A percentile compares a stretch with the other conserved stretches of the same genome.
Evolutionary conservation across 2,329 filamentous ascomycete genomes (phyloP).

Genomic region (Fonsecaea multimorphosa): DNA sequence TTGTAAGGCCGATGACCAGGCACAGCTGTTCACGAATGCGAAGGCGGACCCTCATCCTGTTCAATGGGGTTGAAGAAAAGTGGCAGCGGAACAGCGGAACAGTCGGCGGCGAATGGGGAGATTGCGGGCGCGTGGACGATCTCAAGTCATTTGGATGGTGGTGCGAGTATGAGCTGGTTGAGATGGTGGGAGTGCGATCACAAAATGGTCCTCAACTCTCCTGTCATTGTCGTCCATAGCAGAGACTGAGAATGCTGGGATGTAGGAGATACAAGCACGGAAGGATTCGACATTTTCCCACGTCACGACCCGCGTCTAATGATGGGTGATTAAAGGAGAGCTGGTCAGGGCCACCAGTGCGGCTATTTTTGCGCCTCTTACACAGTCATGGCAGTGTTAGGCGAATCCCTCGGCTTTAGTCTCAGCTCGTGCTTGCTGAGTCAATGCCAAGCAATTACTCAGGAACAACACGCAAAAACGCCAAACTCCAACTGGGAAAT

Average conservation of each 20-base stretch:
- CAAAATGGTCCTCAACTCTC: not conserved
- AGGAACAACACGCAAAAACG: not conserved
- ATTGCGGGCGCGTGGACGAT: not conserved
- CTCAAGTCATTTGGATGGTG: not conserved
- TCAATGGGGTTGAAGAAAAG: not conserved
- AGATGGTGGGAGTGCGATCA: not conserved
- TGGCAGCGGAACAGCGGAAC: not conserved
- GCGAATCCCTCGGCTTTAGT: slow-evolving; percentile 1
- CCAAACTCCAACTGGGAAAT: not conserved
- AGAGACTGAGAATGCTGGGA: not conserved
- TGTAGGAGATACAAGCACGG: not conserved
- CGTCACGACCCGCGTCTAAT: too few relatives aligned
- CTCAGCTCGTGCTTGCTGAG: not conserved
- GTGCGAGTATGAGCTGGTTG: not conserved
- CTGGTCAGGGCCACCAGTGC: too few relatives aligned
- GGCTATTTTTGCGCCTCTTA: not conserved
- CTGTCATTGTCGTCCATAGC: not conserved
- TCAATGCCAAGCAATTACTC: not conserved
- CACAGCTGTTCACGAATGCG: slow-evolving; percentile 86
- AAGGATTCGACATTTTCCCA: not conserved
- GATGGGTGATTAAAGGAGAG: not conserved
- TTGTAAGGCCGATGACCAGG: slow-evolving; percentile 74
- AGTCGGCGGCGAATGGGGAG: not conserved
- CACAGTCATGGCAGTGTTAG: not conserved
- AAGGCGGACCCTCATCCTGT: slow-evolving; percentile 68